Percentiles rank a stretch among this genome's conserved stretches.
These are phyloP conservation scores for Colletotrichum sp. DNA, from an alignment of 2,329 filamentous ascomycete genomes.

Conservation along the genomic window DNA sequence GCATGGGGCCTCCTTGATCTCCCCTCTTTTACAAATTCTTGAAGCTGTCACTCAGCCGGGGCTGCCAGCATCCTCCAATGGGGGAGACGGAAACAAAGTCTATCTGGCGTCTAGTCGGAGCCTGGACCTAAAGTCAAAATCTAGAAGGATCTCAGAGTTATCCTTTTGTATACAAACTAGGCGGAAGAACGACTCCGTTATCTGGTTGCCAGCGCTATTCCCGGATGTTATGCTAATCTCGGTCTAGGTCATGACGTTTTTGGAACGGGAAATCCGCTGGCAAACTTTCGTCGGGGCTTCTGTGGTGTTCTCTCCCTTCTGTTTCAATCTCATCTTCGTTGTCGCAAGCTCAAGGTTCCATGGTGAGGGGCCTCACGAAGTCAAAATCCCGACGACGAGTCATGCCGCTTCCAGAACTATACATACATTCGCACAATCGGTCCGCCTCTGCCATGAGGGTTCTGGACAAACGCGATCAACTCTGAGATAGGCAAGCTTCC, in stretches of 20 bases:
- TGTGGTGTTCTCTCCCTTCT: neutral
- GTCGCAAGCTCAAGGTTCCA: neutral
- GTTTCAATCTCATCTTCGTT: neutral
- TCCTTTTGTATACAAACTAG: neutral
- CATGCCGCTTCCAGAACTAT: neutral
- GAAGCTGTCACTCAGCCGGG: neutral
- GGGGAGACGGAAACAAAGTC: neutral
- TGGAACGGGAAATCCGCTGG: accelerated
- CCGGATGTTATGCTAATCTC: neutral
- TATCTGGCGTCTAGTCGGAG: neutral
- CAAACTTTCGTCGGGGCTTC: neutral
- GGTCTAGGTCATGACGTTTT: accelerated
- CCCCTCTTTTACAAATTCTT: neutral
- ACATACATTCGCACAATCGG: neutral
- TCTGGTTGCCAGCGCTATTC: neutral
- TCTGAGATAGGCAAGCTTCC: neutral
- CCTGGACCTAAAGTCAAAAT: neutral
- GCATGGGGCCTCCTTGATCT: neutral
- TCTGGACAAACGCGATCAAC: neutral
- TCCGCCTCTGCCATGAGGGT: accelerated
- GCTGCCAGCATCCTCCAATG: neutral
- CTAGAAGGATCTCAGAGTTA: neutral
- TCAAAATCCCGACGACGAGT: neutral
- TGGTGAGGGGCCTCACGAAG: neutral
- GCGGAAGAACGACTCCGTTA: neutral